Evolutionary conservation across 208 protist genomes (phyloP).

Genomic region (Leishmania guyanensis): DNA sequence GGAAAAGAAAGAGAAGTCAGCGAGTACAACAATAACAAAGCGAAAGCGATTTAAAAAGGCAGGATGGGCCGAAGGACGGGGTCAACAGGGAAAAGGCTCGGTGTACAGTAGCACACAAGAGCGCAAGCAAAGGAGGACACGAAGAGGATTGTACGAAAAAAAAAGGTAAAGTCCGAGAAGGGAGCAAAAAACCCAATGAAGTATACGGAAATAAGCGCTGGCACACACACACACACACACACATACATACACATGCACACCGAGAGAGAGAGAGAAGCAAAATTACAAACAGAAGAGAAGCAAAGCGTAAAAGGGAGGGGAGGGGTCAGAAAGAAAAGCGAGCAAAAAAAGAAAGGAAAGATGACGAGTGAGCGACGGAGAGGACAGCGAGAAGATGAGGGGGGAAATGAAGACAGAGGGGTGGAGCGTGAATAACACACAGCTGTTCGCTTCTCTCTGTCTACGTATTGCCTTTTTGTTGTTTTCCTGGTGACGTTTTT

Average conservation of each 20-base stretch:
- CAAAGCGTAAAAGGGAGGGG: neutral
- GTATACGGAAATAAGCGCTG: neutral
- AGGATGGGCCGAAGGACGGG: neutral
- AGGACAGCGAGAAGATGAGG: neutral
- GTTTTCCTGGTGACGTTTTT: neutral
- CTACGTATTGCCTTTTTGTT: neutral
- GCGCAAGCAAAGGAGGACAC: neutral
- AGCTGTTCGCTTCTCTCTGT: neutral
- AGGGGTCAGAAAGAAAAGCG: neutral
- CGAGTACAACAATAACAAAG: neutral
- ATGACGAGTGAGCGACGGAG: neutral
- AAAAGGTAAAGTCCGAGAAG: no score
- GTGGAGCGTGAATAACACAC: neutral
- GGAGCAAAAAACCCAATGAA: neutral
- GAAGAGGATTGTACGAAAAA: neutral
- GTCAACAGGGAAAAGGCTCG: neutral
- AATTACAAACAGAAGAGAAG: neutral
- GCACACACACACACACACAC: neutral
- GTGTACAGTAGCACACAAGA: neutral
- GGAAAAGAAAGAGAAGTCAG: neutral
- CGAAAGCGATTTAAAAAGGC: neutral
- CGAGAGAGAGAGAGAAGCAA: neutral
- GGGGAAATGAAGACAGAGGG: neutral
- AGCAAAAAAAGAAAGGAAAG: neutral
- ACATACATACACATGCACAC: no score